Evolutionary conservation across 2,329 filamentous ascomycete species (phyloP).

Genomic region (Xylaria sp.): DNA sequence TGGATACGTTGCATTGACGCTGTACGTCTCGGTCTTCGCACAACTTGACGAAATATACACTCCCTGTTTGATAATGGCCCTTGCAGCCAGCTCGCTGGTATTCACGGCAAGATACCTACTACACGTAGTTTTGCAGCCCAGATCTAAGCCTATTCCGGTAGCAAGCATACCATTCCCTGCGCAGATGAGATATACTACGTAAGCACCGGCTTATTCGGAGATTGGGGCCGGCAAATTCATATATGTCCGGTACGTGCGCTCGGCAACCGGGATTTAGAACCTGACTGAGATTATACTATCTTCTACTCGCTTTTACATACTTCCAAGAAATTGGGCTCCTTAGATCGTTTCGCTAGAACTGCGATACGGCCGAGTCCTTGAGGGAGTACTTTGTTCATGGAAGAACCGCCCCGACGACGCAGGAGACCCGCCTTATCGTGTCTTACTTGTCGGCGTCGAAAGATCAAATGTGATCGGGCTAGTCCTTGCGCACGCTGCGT

Average conservation of each 20-base stretch:
- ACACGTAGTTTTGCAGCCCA: no score
- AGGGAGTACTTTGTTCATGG: constrained; percentile 22
- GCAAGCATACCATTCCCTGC: no score
- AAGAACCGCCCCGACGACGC: constrained; percentile 45
- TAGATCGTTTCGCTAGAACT: neutral
- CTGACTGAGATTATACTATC: neutral
- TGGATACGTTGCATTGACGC: no score
- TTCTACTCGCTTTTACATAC: neutral
- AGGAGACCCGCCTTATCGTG: constrained; percentile 55
- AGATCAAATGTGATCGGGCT: constrained; percentile 59
- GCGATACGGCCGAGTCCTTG: constrained; percentile 8
- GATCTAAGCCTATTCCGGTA: no score
- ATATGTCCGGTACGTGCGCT: constrained; percentile 2
- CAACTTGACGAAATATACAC: no score
- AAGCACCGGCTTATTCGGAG: constrained; percentile 33
- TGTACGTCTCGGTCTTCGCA: no score
- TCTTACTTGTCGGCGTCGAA: constrained; percentile 56
- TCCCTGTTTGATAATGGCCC: no score
- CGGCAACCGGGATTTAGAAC: neutral
- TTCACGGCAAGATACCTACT: no score
- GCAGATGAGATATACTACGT: no score
- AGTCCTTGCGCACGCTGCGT: constrained; percentile 55
- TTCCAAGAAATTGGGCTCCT: neutral
- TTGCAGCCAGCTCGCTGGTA: no score
- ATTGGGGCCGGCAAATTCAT: constrained; percentile 29